Evolutionary conservation across 352 stramenopile species (phyloP).

Genomic region (Achlya hypogyna): DNA sequence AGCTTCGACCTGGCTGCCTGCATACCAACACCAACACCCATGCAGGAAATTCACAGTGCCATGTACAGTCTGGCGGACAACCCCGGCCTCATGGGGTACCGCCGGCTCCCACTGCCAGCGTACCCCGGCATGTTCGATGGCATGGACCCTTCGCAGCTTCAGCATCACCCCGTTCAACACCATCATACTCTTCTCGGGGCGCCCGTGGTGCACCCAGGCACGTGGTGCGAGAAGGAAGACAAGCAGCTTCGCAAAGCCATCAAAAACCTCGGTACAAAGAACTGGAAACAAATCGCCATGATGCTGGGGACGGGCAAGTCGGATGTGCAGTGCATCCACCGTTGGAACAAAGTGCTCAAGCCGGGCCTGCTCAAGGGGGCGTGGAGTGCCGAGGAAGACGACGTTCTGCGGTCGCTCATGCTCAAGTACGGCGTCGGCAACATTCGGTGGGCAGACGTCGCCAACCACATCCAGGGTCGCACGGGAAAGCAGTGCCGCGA

Average conservation of each 20-base stretch:
- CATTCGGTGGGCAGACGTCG: slow-evolving; percentile 83
- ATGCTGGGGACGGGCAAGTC: slow-evolving; percentile 79
- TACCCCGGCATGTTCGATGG: slow-evolving; percentile 13
- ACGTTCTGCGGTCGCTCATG: slow-evolving; percentile 61
- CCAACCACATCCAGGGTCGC: slow-evolving; percentile 65
- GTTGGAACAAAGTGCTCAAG: slow-evolving; percentile 94
- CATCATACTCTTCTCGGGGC: neutral
- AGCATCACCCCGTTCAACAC: slow-evolving; percentile 3
- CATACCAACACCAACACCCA: neutral
- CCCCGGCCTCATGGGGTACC: slow-evolving; percentile 13
- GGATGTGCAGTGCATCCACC: slow-evolving; percentile 92
- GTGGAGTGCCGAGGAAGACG: slow-evolving; percentile 84
- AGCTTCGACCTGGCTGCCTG: neutral
- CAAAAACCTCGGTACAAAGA: slow-evolving; percentile 85
- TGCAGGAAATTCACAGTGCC: slow-evolving; percentile 2
- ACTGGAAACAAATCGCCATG: slow-evolving; percentile 92
- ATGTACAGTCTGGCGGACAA: slow-evolving; percentile 6
- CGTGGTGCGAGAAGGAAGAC: slow-evolving; percentile 66
- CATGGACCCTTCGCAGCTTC: neutral
- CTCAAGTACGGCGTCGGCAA: slow-evolving; percentile 76
- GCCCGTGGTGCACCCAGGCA: neutral
- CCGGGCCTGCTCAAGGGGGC: slow-evolving; percentile 81
- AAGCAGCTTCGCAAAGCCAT: slow-evolving; percentile 81
- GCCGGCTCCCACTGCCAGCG: neutral
- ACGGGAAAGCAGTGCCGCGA: slow-evolving; percentile 95